Base-by-base conservation (phyloP, 2,329 filamentous ascomycete species). In the Phyllosticta citriasiana region DNA sequence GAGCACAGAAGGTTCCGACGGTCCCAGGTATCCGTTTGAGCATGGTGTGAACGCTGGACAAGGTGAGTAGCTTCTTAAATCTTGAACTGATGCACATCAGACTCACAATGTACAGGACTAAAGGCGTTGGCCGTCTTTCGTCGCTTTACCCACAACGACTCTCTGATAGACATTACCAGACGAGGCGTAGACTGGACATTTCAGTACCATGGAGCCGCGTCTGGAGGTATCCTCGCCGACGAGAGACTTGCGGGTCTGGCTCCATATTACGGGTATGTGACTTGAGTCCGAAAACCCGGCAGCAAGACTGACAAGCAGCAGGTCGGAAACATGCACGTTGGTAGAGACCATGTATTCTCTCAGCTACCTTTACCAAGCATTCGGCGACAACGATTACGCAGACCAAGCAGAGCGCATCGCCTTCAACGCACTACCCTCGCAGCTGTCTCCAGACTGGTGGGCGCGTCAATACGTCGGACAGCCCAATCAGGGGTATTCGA, bases 351-450 rank as follows among this genome's bases (percentile, higher is more conserved):
- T 81, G 67, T 82, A 77, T 68, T 81, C 79, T 0, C 67, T 81
- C 24, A 74, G 72, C 27, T 82, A 81, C 61, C 70, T 81, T n/a
- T 82, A 82, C 65, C 77, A 78, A 55, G 70, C 75, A 3, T 65
- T 80, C 3, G 80, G 80, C 0, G 73, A 76, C 57, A 73, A 73
- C 30, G 64, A 70, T 14, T 81, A 78, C 63, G 82, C 81, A 2
- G 81, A 84, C 65, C 71, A 74, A n/a, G 74, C 76, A 7, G 82
- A 84, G 64, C 68, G 75, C 9, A 74, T 78, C 7, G 79, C 81
- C 3, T 84, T 82, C 72, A 84, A 84, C 64, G 79, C 80, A 1
- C 68, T 84, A 2, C 81, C 82, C 0, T 79, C 74, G 3, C 78
- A 78, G 64, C 66, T 83, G 27, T 78, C 77, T 19, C 74, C 77